Evolutionary conservation across 2,329 filamentous ascomycete genomes (phyloP).

Genomic region (Penicillium sp.): DNA sequence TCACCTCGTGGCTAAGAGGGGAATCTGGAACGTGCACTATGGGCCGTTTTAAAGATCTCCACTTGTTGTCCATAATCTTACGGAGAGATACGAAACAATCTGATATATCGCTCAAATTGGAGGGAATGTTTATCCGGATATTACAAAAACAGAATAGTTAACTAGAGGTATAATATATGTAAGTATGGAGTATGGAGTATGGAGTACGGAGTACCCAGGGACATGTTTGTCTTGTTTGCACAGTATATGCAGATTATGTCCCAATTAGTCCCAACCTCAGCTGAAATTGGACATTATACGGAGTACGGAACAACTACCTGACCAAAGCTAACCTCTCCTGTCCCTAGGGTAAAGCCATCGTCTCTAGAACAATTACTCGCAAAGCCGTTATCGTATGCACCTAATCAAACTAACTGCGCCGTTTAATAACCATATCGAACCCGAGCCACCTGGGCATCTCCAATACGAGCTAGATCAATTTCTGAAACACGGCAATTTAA

Average conservation of each 20-base stretch:
- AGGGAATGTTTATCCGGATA: neutral
- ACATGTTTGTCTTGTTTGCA: neutral
- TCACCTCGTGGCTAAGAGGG: neutral
- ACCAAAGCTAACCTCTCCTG: neutral
- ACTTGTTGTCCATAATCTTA: conserved; percentile 3
- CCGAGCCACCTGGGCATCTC: neutral
- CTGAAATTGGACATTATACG: neutral
- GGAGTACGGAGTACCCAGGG: too few species aligned
- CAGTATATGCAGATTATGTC: neutral
- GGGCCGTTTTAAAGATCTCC: conserved; percentile 17
- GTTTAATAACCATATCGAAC: conserved; percentile 4
- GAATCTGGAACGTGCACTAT: conserved; percentile 15
- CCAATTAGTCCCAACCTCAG: neutral
- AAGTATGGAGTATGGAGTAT: too few species aligned
- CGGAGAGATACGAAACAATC: neutral
- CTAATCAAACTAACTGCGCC: neutral
- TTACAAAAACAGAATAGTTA: too few species aligned
- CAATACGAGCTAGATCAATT: neutral
- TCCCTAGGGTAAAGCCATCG: neutral
- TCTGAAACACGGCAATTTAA: conserved; percentile 4
- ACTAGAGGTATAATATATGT: too few species aligned
- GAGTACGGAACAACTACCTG: neutral
- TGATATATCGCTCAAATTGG: neutral
- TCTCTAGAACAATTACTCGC: neutral
- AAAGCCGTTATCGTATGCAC: neutral